phyloP scores from a whole-genome alignment of 768 basidiomycete genomes.

The Mycena rebaudengoi region DNA sequence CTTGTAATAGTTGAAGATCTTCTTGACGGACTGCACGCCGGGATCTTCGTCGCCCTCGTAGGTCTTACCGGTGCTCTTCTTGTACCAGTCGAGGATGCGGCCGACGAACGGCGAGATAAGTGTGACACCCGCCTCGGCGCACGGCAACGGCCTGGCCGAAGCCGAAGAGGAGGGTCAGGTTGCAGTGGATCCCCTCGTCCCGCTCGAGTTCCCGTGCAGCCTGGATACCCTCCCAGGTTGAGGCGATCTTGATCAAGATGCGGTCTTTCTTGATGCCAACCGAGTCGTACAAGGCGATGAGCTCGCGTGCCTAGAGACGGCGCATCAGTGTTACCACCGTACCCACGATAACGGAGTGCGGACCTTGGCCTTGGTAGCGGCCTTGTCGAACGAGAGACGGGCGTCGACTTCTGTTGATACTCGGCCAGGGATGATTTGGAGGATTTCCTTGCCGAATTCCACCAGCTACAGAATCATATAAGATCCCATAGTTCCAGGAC shows the following conservation, averaged over 20 bases:
- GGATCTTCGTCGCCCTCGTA: conserved; percentile 95
- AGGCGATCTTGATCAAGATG: conserved; percentile 98
- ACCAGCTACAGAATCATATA: conserved; percentile 74
- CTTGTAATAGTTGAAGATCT: conserved; percentile 99
- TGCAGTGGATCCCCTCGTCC: conserved; percentile 96
- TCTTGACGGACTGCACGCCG: conserved; percentile 94
- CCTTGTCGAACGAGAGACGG: conserved; percentile 95
- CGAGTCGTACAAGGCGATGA: conserved; percentile 95
- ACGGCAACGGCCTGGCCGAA: conserved; percentile 98
- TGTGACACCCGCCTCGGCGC: conserved; percentile 97
- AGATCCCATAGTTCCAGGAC: not conserved
- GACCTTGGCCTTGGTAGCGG: conserved; percentile 89
- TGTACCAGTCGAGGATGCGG: conserved; percentile 99
- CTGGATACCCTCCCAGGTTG: conserved; percentile 99
- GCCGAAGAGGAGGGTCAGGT: conserved; percentile 98
- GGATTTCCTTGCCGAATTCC: conserved; percentile 96
- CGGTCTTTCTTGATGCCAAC: conserved; percentile 94
- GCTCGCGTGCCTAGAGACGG: conserved; percentile 69
- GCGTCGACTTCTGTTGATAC: conserved; percentile 99
- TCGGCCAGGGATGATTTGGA: conserved; percentile 95
- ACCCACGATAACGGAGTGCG: not conserved
- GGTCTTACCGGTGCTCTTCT: conserved; percentile 86
- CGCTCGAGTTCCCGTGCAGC: conserved; percentile 95
- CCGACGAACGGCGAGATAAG: conserved; percentile 99
- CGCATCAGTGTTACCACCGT: conserved; percentile 15